Conservation (phyloP, 345 rosid genomes). For the Psidium friedrichsthalianum region DNA sequence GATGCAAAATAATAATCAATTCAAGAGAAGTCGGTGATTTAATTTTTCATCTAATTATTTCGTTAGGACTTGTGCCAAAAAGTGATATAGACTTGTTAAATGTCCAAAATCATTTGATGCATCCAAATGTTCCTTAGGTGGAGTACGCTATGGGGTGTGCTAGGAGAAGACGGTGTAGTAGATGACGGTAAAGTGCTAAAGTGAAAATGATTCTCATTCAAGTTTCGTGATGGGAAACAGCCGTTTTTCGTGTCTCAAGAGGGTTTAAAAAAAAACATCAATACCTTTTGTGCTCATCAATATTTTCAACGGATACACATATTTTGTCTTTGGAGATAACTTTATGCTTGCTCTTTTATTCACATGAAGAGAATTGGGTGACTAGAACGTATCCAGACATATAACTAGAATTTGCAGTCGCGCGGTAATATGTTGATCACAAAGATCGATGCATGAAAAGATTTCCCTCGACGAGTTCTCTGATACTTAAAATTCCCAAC, state of each 20-base stretch:
- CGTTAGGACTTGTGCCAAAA: not conserved
- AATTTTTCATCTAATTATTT: not conserved
- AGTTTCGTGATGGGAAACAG: not conserved
- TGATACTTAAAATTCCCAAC: not conserved
- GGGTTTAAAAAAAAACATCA: not conserved
- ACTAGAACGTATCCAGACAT: not conserved
- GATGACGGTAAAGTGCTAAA: not conserved
- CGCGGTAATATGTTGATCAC: not conserved
- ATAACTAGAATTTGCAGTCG: not conserved
- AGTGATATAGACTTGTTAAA: not conserved
- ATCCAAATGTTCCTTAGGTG: not conserved
- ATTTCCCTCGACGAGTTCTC: too few relatives aligned
- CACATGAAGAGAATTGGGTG: not conserved
- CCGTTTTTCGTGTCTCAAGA: rapidly evolving
- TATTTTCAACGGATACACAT: not conserved
- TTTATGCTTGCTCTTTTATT: not conserved
- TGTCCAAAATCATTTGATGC: not conserved
- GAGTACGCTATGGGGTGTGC: rapidly evolving
- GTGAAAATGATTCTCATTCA: not conserved
- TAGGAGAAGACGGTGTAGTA: not conserved
- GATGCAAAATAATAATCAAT: not conserved
- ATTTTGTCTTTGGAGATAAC: not conserved
- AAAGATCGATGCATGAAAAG: not conserved
- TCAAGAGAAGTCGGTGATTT: not conserved
- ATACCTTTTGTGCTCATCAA: not conserved